These are phyloP conservation scores for Wallacemonas rigidus DNA, from an alignment of 208 protist genomes.

Conservation along the genomic window DNA sequence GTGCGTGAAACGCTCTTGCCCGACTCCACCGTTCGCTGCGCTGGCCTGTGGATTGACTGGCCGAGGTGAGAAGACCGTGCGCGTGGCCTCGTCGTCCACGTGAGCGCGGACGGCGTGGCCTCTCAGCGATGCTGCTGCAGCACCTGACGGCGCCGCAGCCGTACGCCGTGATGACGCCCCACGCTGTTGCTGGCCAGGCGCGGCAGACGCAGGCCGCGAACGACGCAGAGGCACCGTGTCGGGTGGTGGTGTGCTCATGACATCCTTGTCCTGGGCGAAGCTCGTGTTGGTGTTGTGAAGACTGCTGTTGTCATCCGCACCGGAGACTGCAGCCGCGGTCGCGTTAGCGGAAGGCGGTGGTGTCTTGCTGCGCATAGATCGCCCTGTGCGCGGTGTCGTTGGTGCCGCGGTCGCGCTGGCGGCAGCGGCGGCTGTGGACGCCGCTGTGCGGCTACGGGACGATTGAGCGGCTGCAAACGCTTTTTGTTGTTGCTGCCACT, in stretches of 20 bases:
- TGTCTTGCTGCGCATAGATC: constrained; percentile 8
- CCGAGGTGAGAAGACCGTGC: constrained; percentile 2
- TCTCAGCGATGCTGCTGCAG: neutral
- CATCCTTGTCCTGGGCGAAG: neutral
- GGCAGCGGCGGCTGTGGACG: constrained; percentile 21
- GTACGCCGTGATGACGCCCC: neutral
- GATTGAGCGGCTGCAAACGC: constrained; percentile 11
- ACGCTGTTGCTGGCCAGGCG: constrained; percentile 4
- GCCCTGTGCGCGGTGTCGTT: constrained; percentile 9
- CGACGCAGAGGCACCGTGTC: neutral
- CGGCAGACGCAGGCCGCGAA: constrained; percentile 1
- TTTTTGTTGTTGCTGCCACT: constrained; percentile 49
- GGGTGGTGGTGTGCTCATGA: neutral
- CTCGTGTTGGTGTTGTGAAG: neutral
- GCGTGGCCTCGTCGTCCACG: neutral
- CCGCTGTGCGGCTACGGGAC: constrained; percentile 12
- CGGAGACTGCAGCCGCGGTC: neutral
- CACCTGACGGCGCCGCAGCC: neutral
- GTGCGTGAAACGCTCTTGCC: neutral
- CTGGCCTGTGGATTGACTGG: neutral
- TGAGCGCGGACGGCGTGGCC: neutral
- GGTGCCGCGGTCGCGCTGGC: neutral
- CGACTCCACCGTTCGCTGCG: neutral
- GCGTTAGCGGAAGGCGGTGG: neutral
- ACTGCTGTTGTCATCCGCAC: neutral